These are phyloP conservation scores for Papiliotrema nemorosa DNA, from an alignment of 1,284 basidiomycete species.

Conservation along the genomic window DNA sequence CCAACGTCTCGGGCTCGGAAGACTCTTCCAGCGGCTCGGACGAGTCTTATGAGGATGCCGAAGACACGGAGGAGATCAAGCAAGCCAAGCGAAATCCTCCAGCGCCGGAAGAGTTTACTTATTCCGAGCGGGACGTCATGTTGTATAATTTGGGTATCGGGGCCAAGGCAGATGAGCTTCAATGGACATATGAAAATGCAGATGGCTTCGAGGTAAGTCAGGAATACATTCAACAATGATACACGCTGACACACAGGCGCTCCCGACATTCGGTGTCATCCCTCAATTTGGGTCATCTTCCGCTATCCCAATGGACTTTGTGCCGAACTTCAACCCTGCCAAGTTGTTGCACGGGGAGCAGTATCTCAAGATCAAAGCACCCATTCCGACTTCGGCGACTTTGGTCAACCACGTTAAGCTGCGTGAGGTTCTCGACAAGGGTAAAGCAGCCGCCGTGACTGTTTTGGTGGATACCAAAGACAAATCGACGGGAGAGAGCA, in stretches of 20 bases:
- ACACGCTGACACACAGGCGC: slow-evolving; percentile 49
- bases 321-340: slow-evolving; percentile 89
- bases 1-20: slow-evolving; percentile 54
- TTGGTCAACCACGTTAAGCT: slow-evolving; percentile 68
- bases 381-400: slow-evolving; percentile 82
- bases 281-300: slow-evolving; percentile 75
- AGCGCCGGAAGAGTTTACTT: slow-evolving; percentile 64
- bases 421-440: slow-evolving; percentile 55
- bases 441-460: slow-evolving; percentile 87
- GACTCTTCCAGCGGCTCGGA: slow-evolving; percentile 21
- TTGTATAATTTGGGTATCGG: slow-evolving; percentile 95
- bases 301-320: slow-evolving; percentile 65
- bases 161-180: slow-evolving; percentile 87
- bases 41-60: slow-evolving; percentile 66
- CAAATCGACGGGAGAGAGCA: slow-evolving; percentile 68
- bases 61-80: slow-evolving; percentile 78
- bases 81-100: slow-evolving; percentile 68
- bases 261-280: slow-evolving; percentile 94
- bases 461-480: slow-evolving; percentile 73
- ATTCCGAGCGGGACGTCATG: slow-evolving; percentile 85
- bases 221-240: neutral
- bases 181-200: slow-evolving; percentile 87
- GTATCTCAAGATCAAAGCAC: slow-evolving; percentile 81
- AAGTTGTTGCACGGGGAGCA: slow-evolving; percentile 99
- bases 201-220: slow-evolving; percentile 63